These are phyloP conservation scores for Yamadazyma atlantica DNA, from an alignment of 1,139 yeast species.

Conservation along the genomic window DNA sequence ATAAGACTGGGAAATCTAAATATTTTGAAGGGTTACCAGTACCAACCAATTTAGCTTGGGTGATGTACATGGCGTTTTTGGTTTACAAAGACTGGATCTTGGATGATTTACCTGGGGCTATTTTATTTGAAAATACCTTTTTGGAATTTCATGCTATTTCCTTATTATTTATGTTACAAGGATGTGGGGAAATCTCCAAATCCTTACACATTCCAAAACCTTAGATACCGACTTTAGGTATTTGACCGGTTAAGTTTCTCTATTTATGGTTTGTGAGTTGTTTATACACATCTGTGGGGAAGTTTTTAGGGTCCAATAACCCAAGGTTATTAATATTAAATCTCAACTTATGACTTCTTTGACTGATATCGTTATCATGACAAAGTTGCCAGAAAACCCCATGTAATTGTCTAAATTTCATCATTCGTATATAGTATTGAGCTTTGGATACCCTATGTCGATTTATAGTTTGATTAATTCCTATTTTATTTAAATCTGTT, in stretches of 20 bases:
- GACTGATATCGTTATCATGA: slow-evolving; percentile 29
- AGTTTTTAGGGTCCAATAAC: slow-evolving; percentile 41
- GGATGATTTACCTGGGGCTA: slow-evolving; percentile 65
- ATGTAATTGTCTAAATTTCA: slow-evolving; percentile 31
- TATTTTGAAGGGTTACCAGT: slow-evolving; percentile 94
- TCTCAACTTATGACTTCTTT: slow-evolving; percentile 29
- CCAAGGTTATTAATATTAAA: slow-evolving; percentile 32
- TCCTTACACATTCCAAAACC: slow-evolving; percentile 89
- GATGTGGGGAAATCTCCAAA: slow-evolving; percentile 90
- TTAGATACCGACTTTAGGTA: no score
- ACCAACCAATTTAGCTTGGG: slow-evolving; percentile 81
- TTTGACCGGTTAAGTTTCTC: no score
- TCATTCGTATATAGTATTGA: slow-evolving; percentile 19
- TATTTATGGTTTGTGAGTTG: slow-evolving; percentile 28
- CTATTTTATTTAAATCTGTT: slow-evolving; percentile 30
- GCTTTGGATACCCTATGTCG: slow-evolving; percentile 10
- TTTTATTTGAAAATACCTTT: slow-evolving; percentile 49
- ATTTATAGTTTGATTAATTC: slow-evolving; percentile 22
- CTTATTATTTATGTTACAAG: slow-evolving; percentile 68
- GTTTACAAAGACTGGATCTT: slow-evolving; percentile 51
- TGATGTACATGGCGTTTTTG: slow-evolving; percentile 65
- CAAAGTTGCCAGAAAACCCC: slow-evolving; percentile 43
- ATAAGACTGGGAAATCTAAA: slow-evolving; percentile 74
- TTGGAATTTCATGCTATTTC: slow-evolving; percentile 76
- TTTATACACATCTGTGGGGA: slow-evolving; percentile 23